Evolutionary conservation across 768 basidiomycete genomes (phyloP).

Genomic region (Mycena galericulata): DNA sequence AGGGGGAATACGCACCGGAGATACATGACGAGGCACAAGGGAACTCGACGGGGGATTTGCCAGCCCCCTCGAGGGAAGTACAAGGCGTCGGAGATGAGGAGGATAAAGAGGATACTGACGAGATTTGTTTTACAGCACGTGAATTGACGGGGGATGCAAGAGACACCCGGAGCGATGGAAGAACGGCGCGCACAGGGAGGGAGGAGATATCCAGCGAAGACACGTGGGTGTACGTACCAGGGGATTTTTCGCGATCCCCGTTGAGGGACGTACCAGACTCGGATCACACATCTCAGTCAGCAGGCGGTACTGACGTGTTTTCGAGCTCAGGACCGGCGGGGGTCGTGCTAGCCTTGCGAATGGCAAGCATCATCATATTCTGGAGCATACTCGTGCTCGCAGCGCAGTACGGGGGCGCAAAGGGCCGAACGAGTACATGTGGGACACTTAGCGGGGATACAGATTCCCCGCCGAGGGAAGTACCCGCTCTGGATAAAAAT

Average conservation of each 20-base stretch:
- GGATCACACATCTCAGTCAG: neutral
- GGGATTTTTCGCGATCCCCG: constrained; percentile 19
- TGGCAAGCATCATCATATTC: neutral
- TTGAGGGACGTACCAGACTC: constrained; percentile 19
- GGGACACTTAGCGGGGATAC: constrained; percentile 23
- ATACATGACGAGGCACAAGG: neutral
- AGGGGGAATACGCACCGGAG: too few relatives aligned
- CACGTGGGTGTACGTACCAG: constrained; percentile 13
- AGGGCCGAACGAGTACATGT: neutral
- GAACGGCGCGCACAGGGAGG: neutral
- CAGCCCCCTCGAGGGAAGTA: constrained; percentile 30
- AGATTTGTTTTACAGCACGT: constrained; percentile 7
- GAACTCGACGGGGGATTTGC: constrained; percentile 26
- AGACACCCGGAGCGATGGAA: neutral
- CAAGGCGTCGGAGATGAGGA: neutral
- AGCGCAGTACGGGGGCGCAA: constrained; percentile 15
- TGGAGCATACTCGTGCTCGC: constrained; percentile 15
- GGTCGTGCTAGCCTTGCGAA: neutral
- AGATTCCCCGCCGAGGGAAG: constrained; percentile 26
- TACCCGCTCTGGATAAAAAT: constrained; percentile 5
- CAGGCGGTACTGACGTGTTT: neutral
- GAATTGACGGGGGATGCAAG: neutral
- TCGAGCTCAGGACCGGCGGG: neutral
- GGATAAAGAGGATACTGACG: neutral
- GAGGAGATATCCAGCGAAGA: neutral